phyloP scores from a whole-genome alignment of 2,329 filamentous ascomycete genomes.

The Fusarium keratoplasticum region DNA sequence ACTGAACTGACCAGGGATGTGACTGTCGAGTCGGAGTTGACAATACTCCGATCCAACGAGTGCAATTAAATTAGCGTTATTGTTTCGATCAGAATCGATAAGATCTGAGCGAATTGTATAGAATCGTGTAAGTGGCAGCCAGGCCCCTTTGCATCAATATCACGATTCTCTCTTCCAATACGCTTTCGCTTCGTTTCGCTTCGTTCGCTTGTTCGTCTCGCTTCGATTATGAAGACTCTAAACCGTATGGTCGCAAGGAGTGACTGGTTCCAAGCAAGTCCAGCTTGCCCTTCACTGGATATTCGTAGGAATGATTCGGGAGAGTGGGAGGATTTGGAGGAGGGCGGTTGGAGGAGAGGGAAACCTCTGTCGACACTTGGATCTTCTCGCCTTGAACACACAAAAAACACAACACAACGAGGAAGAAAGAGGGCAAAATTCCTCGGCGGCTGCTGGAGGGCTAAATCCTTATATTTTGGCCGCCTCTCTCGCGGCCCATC shows the following conservation, averaged over 20 bases:
- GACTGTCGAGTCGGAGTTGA: slow-evolving; percentile 29
- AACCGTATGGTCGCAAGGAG: slow-evolving; percentile 50
- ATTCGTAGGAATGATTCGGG: slow-evolving; percentile 39
- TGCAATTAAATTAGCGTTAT: slow-evolving; percentile 48
- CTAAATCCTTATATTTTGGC: slow-evolving; percentile 70
- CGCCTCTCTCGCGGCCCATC: slow-evolving; percentile 55
- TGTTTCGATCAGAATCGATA: slow-evolving; percentile 41
- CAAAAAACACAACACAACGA: slow-evolving; percentile 45
- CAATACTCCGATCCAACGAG: slow-evolving; percentile 40
- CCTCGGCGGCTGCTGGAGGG: slow-evolving; percentile 55
- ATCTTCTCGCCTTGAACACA: slow-evolving; percentile 55
- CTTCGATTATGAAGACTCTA: slow-evolving; percentile 17
- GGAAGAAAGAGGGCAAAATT: slow-evolving; percentile 57
- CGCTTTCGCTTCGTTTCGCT: neutral
- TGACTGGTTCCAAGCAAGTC: slow-evolving; percentile 69
- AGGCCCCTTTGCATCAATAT: slow-evolving; percentile 45
- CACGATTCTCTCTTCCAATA: slow-evolving; percentile 26
- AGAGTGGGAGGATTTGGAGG: slow-evolving; percentile 47
- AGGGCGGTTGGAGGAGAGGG: slow-evolving; percentile 50
- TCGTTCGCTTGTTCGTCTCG: slow-evolving; percentile 4
- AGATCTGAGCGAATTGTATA: slow-evolving; percentile 41
- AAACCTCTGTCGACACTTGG: slow-evolving; percentile 62
- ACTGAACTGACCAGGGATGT: slow-evolving; percentile 32
- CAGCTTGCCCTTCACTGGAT: slow-evolving; percentile 66
- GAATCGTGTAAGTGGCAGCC: slow-evolving; percentile 39